Conservation (phyloP, 306 rosid genomes). For the Inga leiocalycina region DNA sequence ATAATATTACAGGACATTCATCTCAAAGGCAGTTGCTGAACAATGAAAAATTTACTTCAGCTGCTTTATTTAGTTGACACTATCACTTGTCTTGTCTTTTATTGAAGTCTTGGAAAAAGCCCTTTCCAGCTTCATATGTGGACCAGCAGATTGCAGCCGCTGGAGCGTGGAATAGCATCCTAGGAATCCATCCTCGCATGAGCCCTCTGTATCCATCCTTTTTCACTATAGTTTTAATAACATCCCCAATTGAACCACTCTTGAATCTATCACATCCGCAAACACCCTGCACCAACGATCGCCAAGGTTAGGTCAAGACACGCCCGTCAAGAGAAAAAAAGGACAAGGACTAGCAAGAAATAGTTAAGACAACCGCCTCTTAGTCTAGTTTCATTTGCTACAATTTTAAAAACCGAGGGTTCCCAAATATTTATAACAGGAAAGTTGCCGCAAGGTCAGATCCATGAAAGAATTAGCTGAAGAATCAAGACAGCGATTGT, state of each 20-base stretch:
- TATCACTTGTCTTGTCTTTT: conserved; percentile 37
- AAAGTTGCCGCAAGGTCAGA: conserved; percentile 4
- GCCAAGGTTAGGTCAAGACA: conserved; percentile 6
- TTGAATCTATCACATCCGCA: conserved; percentile 95
- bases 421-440: conserved; percentile 17
- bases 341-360: neutral
- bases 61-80: conserved; percentile 43
- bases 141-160: conserved; percentile 99
- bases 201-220: conserved; percentile 92
- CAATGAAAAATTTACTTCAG: conserved; percentile 28
- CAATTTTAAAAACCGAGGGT: neutral
- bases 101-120: conserved; percentile 71
- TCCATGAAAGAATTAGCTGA: neutral
- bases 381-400: neutral
- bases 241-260: conserved; percentile 78
- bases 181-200: conserved; percentile 93
- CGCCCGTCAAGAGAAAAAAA: conserved; percentile 2
- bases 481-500: neutral
- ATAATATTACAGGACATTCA: conserved; percentile 16
- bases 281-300: conserved; percentile 68
- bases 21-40: conserved; percentile 38
- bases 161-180: conserved; percentile 98
- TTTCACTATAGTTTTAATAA: conserved; percentile 64
- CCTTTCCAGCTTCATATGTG: conserved; percentile 89
- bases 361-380: neutral